These are phyloP conservation scores for Schizosaccharomyces octosporus DNA, from an alignment of 805 yeast genomes.

Conservation along the genomic window DNA sequence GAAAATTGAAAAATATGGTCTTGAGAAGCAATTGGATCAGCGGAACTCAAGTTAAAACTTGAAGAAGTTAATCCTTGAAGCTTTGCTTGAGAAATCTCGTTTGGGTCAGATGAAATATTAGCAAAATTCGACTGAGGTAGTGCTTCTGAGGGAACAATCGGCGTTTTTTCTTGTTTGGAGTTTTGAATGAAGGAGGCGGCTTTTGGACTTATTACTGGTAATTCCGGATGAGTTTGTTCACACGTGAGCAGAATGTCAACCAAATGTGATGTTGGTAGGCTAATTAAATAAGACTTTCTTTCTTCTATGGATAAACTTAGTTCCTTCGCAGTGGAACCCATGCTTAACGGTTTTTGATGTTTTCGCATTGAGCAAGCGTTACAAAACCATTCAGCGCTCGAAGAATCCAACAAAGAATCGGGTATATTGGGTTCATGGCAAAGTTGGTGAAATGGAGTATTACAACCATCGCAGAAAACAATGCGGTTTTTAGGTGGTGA, in stretches of 20 bases:
- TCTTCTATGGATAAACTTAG: not conserved
- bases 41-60: not conserved
- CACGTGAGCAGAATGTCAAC: not conserved
- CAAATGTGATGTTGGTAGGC: not conserved
- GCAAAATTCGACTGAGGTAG: not conserved
- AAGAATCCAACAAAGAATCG: constrained; percentile 5
- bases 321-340: not conserved
- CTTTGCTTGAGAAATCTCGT: too few species aligned
- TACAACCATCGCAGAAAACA: constrained; percentile 3
- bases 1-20: not conserved
- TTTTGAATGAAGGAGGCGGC: not conserved
- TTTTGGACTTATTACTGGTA: not conserved
- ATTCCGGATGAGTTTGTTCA: not conserved
- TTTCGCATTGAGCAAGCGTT: not conserved
- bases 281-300: not conserved
- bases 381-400: constrained; percentile 1
- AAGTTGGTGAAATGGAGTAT: not conserved
- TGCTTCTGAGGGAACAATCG: not conserved
- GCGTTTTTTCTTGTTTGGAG: not conserved
- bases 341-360: not conserved
- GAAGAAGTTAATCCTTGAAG: not conserved
- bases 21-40: not conserved
- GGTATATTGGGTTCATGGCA: constrained; percentile 15
- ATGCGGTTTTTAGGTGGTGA: constrained; percentile 14
- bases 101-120: too few species aligned